Evolutionary conservation across 1,284 basidiomycete genomes (phyloP).

Genomic region (Rhodotorula mucilaginosa): DNA sequence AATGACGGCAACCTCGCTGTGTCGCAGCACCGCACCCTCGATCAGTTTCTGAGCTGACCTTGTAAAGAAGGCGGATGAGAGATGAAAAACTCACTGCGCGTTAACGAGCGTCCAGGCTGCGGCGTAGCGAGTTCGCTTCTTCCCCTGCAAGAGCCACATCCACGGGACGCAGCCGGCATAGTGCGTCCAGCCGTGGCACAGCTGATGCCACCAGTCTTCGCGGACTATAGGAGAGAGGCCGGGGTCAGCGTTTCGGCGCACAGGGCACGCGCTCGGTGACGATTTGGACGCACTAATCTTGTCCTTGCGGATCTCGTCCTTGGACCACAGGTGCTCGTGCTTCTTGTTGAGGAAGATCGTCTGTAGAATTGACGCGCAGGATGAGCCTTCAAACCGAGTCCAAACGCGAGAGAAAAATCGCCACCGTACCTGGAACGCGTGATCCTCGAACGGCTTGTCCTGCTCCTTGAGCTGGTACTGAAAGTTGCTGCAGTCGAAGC

Average conservation of each 20-base stretch:
- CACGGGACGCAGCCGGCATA: conserved; percentile 61
- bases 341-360: conserved; percentile 63
- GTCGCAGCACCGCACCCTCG: not conserved
- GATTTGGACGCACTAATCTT: conserved; percentile 50
- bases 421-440: conserved; percentile 19
- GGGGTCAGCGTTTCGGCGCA: not conserved
- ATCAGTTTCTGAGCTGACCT: conserved; percentile 47
- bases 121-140: conserved; percentile 53
- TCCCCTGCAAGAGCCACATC: conserved; percentile 63
- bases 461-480: conserved; percentile 55
- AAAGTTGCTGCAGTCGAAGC: conserved; percentile 55
- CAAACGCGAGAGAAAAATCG: too few species aligned
- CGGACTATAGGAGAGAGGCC: not conserved
- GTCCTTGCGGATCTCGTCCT: conserved; percentile 55
- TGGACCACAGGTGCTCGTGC: conserved; percentile 57
- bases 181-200: conserved; percentile 46
- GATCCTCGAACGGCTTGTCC: conserved; percentile 19
- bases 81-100: conserved; percentile 28
- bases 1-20: conserved; percentile 57
- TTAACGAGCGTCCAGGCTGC: conserved; percentile 48
- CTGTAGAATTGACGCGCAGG: conserved; percentile 48
- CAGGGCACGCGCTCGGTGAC: not conserved
- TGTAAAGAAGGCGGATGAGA: conserved; percentile 47
- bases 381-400: too few species aligned
- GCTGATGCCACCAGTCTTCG: conserved; percentile 48